Conservation (phyloP, 306 rosid species). For the Amphicarpaea edgeworthii region DNA sequence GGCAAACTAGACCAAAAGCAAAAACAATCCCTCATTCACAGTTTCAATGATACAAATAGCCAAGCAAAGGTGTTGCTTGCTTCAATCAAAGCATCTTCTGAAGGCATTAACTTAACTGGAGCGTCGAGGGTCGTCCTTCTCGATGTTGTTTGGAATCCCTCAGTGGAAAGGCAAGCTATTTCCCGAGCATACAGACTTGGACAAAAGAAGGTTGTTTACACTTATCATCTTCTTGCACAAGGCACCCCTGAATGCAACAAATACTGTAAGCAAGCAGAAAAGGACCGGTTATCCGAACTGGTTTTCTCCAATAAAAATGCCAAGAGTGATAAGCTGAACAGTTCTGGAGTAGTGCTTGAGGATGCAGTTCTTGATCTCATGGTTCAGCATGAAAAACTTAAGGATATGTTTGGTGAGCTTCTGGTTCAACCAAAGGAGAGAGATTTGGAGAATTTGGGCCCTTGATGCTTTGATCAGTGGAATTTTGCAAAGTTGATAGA, state of each 20-base stretch:
- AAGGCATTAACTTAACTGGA: conserved; percentile 50
- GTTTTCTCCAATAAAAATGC: conserved; percentile 39
- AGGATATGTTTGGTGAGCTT: conserved; percentile 44
- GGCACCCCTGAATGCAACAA: conserved; percentile 40
- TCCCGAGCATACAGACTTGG: conserved; percentile 53
- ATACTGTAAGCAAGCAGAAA: conserved; percentile 43
- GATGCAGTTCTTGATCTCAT: conserved; percentile 45
- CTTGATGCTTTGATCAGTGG: neutral
- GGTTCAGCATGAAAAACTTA: conserved; percentile 41
- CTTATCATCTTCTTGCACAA: conserved; percentile 46
- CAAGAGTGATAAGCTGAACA: conserved; percentile 8
- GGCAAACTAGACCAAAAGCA: conserved; percentile 36
- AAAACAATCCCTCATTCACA: conserved; percentile 34
- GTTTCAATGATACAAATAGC: conserved; percentile 47
- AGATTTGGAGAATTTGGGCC: conserved; percentile 30
- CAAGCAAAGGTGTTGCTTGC: conserved; percentile 49
- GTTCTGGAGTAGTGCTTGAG: neutral
- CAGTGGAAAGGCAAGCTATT: conserved; percentile 54
- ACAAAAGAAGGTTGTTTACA: conserved; percentile 47
- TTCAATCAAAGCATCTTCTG: conserved; percentile 49
- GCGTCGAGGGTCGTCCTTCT: conserved; percentile 59
- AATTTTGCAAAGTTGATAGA: neutral
- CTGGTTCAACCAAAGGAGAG: conserved; percentile 28
- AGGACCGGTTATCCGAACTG: conserved; percentile 48
- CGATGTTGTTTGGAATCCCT: conserved; percentile 56